Evolutionary conservation across 148 eudicot species (phyloP), one percentile per base, ranked within the genome.

Genomic region (Vaccinium macrocarpon): DNA sequence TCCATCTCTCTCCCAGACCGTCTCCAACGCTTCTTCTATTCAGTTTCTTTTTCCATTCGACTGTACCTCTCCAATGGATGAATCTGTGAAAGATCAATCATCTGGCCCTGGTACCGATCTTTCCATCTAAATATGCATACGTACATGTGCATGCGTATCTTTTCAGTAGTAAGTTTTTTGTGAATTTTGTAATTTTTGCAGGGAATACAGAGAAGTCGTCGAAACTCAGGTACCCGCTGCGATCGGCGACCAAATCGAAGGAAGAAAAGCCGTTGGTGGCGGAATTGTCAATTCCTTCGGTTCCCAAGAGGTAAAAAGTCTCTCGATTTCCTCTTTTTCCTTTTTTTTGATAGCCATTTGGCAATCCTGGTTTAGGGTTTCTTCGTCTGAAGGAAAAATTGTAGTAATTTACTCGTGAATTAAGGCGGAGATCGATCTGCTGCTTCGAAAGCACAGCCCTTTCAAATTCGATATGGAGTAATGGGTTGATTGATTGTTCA

Each of bases 201-300:
- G 87, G 27, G 64, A 85, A 32, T 6, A 48, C 21, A 25, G 90
- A 81, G 82, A 91, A 51, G 59, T 85, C 90, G 48, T 35, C 85
- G 6, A 91, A 86, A 79, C 92, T 90, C 23, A 81, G 94, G 68
- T 93, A 93, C 82, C 95, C 95, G 57, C 87, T 93, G n/a, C 90
- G 94, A 76, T 93, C 95, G 0, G 88, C 90, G 0, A 46, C 90
- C 7, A 91, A 89, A 53, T 27, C 74, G 70, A 90, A 88, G 87
- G 88, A 88, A 61, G 88, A 74, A 49, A 89, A 87, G 78, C 85
- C 93, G 2, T 86, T 87, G 18, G 87, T 79, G 0, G 42, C 86
- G 19, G 82, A 48, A 13, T 82, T 82, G 73, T 75, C 89, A 25
- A 78, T 81, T 21, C 81, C 91, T 35, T 80, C 88, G 78, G 86